Percentiles rank a stretch among this genome's conserved stretches.
These are phyloP conservation scores for Ceriops zippeliana DNA, from an alignment of 345 rosid species.

Conservation along the genomic window DNA sequence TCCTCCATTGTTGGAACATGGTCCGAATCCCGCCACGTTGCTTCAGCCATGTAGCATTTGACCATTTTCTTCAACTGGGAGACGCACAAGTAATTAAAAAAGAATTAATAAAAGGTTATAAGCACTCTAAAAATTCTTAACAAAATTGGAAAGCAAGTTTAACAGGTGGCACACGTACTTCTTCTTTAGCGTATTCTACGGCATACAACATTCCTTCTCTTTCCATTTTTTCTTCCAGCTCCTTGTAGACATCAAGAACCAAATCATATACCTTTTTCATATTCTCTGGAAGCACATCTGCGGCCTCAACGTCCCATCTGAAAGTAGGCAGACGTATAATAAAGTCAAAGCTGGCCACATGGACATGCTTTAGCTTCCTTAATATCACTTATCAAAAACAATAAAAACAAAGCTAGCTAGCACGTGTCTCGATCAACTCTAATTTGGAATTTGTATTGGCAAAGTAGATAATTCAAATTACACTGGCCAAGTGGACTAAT, in stretches of 20 bases:
- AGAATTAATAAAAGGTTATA: not conserved
- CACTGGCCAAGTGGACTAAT: too few relatives aligned
- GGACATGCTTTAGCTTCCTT: too few relatives aligned
- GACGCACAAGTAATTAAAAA: not conserved
- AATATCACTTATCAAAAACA: too few relatives aligned
- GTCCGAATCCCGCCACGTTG: not conserved
- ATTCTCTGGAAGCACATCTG: constrained; percentile 1
- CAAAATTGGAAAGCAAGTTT: not conserved
- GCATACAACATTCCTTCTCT: constrained; percentile 12
- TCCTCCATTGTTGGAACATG: constrained; percentile 19
- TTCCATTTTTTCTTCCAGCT: not conserved
- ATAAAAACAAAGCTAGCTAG: too few relatives aligned
- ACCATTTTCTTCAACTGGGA: not conserved
- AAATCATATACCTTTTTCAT: not conserved
- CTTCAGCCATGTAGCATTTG: not conserved
- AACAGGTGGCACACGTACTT: not conserved
- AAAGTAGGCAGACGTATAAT: not conserved
- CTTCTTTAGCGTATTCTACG: constrained; percentile 3
- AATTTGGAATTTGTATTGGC: too few relatives aligned
- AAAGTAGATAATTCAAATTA: too few relatives aligned
- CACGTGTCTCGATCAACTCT: too few relatives aligned
- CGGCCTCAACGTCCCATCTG: constrained; percentile 12
- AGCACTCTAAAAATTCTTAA: not conserved
- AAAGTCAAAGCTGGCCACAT: too few relatives aligned
- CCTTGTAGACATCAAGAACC: constrained; percentile 1